A percentile compares a stretch with the other conserved stretches of the same genome.
Conservation (phyloP, 495 filamentous ascomycete species). For the Xylaria palmicola region DNA sequence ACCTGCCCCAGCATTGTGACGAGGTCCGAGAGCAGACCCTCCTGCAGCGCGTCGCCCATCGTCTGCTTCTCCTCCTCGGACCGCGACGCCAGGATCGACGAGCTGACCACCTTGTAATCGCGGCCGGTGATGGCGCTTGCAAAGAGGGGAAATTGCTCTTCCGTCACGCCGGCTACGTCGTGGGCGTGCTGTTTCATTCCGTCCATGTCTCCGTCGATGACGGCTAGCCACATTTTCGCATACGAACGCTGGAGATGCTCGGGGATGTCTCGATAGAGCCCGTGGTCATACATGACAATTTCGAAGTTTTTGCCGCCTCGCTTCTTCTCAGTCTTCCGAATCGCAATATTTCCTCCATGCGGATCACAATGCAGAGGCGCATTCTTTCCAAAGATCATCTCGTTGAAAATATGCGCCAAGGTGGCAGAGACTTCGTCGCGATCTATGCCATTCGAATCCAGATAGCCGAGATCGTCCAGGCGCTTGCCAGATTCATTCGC, state of each 20-base stretch:
- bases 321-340: slow-evolving; percentile 65
- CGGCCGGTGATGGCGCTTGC: slow-evolving; percentile 95
- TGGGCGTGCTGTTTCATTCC: slow-evolving; percentile 84
- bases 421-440: slow-evolving; percentile 96
- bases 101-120: slow-evolving; percentile 74
- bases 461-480: slow-evolving; percentile 82
- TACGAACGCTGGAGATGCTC: slow-evolving; percentile 75
- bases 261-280: slow-evolving; percentile 92
- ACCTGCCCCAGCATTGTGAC: slow-evolving; percentile 88
- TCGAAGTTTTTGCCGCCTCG: slow-evolving; percentile 76
- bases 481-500: slow-evolving; percentile 85
- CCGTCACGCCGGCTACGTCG: slow-evolving; percentile 84
- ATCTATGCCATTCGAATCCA: slow-evolving; percentile 84
- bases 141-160: slow-evolving; percentile 93
- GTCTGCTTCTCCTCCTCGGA: slow-evolving; percentile 73
- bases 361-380: slow-evolving; percentile 96
- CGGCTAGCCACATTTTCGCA: slow-evolving; percentile 95
- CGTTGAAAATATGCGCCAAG: slow-evolving; percentile 92
- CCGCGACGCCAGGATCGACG: slow-evolving; percentile 59
- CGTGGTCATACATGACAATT: slow-evolving; percentile 97
- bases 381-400: slow-evolving; percentile 95
- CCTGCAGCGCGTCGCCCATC: slow-evolving; percentile 77
- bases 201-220: slow-evolving; percentile 81
- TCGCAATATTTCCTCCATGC: slow-evolving; percentile 95
- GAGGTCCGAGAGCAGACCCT: slow-evolving; percentile 83